These are phyloP conservation scores for Colletotrichum sp. DNA, from an alignment of 2,329 filamentous ascomycete genomes.

Conservation along the genomic window DNA sequence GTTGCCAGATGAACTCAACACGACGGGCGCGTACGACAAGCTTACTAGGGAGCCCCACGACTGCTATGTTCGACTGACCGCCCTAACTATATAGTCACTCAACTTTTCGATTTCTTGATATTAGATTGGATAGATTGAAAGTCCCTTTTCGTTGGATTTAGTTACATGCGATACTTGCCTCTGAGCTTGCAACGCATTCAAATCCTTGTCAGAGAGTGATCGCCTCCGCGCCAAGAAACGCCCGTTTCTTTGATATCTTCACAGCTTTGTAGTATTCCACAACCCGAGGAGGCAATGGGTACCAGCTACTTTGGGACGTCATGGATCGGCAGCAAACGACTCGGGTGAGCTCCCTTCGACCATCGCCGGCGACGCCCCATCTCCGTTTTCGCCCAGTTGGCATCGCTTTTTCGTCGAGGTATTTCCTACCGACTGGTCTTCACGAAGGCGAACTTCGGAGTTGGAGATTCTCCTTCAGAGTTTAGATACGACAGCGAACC, in stretches of 20 bases:
- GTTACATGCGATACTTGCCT: neutral
- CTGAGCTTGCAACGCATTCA: neutral
- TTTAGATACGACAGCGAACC: neutral
- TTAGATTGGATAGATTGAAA: neutral
- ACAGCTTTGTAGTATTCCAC: neutral
- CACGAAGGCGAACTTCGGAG: neutral
- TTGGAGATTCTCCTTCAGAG: neutral
- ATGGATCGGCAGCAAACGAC: neutral
- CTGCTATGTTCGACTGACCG: constrained; percentile 3
- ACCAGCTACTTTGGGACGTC: neutral
- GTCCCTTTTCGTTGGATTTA: neutral
- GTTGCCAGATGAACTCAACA: constrained; percentile 2
- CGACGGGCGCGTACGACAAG: constrained; percentile 1
- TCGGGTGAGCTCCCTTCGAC: neutral
- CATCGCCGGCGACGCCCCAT: neutral
- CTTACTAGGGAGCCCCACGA: constrained; percentile 11
- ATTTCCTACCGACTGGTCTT: neutral
- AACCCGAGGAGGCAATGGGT: neutral
- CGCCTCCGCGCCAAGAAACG: neutral
- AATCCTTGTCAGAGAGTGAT: neutral
- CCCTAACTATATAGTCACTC: neutral
- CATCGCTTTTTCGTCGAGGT: neutral
- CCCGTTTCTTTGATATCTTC: neutral
- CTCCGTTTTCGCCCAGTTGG: neutral
- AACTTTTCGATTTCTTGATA: neutral